These are phyloP conservation scores for Notholithocarpus densiflorus DNA, from an alignment of 306 rosid species.

Conservation along the genomic window DNA sequence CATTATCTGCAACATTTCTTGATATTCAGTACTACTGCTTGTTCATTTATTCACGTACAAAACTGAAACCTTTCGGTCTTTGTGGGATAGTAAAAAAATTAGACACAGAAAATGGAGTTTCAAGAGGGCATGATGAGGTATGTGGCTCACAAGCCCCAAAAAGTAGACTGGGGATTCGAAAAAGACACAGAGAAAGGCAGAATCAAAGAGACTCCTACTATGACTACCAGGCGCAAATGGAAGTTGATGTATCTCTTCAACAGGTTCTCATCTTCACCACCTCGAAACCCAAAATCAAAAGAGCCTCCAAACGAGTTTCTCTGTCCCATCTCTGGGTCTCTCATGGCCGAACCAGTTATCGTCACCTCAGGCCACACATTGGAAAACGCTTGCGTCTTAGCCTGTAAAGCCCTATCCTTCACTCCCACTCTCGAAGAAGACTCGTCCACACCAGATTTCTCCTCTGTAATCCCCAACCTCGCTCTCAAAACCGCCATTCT, in stretches of 20 bases:
- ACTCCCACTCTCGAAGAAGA: slow-evolving; percentile 45
- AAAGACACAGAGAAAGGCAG: slow-evolving; percentile 14
- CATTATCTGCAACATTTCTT: not conserved
- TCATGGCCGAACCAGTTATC: slow-evolving; percentile 91
- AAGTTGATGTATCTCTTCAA: slow-evolving; percentile 34
- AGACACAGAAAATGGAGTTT: slow-evolving; percentile 46
- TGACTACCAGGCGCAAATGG: slow-evolving; percentile 56
- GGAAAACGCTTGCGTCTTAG: slow-evolving; percentile 56
- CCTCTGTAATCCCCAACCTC: slow-evolving; percentile 73
- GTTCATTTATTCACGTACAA: not conserved
- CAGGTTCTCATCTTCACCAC: slow-evolving; percentile 25
- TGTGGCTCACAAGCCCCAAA: slow-evolving; percentile 24
- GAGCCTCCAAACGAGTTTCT: slow-evolving; percentile 67
- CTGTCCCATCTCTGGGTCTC: slow-evolving; percentile 65
- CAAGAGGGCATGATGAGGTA: slow-evolving; percentile 47
- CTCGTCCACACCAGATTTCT: slow-evolving; percentile 63
- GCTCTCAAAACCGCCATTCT: slow-evolving; percentile 76
- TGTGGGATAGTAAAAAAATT: not conserved
- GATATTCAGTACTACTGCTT: slow-evolving; percentile 5
- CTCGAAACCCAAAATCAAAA: slow-evolving; percentile 19
- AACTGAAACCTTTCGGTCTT: not conserved
- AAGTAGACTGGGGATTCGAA: slow-evolving; percentile 21
- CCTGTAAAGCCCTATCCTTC: slow-evolving; percentile 50
- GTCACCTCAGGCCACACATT: slow-evolving; percentile 90
- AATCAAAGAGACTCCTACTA: not conserved